phyloP scores from a whole-genome alignment of 129 eudicot species.

The Mikania micrantha region DNA sequence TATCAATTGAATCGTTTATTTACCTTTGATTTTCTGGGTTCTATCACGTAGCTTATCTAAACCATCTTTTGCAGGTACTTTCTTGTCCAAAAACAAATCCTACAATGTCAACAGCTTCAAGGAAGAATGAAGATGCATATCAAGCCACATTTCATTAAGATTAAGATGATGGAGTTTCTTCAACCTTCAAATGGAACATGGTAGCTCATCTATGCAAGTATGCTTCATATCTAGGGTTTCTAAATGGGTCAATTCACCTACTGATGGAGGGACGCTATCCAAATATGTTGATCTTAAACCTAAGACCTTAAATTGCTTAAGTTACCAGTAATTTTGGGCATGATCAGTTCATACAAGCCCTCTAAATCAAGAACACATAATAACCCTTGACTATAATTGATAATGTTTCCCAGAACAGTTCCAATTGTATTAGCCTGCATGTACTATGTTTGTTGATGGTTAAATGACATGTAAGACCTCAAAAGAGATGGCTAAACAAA shows the following conservation, averaged over 20 bases:
- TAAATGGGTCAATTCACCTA: conserved; percentile 36
- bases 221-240: conserved; percentile 54
- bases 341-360: conserved; percentile 37
- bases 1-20: too few species aligned
- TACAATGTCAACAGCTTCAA: conserved; percentile 17
- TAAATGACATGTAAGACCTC: conserved; percentile 40
- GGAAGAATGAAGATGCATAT: conserved; percentile 7
- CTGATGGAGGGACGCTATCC: conserved; percentile 39
- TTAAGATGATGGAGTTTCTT: too few species aligned
- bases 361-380: conserved; percentile 56
- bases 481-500: conserved; percentile 3
- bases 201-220: too few species aligned
- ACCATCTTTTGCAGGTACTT: too few species aligned
- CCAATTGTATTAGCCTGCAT: conserved; percentile 36
- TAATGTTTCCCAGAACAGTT: conserved; percentile 18
- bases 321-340: conserved; percentile 41
- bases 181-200: too few species aligned
- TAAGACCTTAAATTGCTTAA: conserved; percentile 41
- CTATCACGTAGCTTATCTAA: too few species aligned
- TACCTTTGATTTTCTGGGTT: too few species aligned
- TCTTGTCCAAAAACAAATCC: conserved; percentile 38
- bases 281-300: conserved; percentile 46
- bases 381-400: conserved; percentile 28
- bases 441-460: conserved; percentile 25
- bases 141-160: conserved; percentile 23